Evolutionary conservation across 306 rosid genomes (phyloP), one percentile per base, ranked within the genome.

Genomic region (Pyrus betulifolia): DNA sequence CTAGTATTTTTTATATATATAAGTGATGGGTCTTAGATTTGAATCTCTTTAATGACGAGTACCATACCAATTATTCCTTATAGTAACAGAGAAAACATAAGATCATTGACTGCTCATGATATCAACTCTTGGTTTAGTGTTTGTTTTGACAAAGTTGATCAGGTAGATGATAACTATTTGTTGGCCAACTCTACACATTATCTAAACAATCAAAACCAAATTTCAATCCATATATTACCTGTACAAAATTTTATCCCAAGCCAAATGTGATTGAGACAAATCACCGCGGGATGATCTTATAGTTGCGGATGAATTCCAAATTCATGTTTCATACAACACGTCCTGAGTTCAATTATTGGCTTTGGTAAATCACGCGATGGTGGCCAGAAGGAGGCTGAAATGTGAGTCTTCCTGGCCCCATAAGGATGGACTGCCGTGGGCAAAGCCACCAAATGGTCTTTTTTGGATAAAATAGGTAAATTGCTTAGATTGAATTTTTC

Each of bases 311-410:
- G 42, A 38, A 7, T 38, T 38, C 1, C 10, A 38, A 0, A 38
- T 2, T 0, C 0, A 0, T 38, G 2, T 38, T 38, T 38, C 2
- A 6, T 9, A 38, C 10, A 2, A 0, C 0, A 7, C 0, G 0
- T 35, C 0, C 8, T 35, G 40, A 6, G 40, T 35, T 35, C 0
- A 7, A 35, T 35, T 35, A 35, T 0, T 35, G 9, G 40, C 9
- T 6, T 0, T 35, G 9, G 2, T 35, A 35, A 35, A 38, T 7
- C 9, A 38, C 42, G 0, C 42, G 9, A 38, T 38, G 10, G 0
- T 38, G 2, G 2, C 9, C 1, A 35, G 0, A 0, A 35, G 0
- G 9, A 35, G 8, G 9, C 9, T 35, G 2, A 38, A 38, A 38
- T 38, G 42, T 38, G 9, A 38, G 10, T 35, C 40, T 6, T 35